Evolutionary conservation across 2,329 filamentous ascomycete species (phyloP).

Genomic region (Chaetomiaceae sp.): DNA sequence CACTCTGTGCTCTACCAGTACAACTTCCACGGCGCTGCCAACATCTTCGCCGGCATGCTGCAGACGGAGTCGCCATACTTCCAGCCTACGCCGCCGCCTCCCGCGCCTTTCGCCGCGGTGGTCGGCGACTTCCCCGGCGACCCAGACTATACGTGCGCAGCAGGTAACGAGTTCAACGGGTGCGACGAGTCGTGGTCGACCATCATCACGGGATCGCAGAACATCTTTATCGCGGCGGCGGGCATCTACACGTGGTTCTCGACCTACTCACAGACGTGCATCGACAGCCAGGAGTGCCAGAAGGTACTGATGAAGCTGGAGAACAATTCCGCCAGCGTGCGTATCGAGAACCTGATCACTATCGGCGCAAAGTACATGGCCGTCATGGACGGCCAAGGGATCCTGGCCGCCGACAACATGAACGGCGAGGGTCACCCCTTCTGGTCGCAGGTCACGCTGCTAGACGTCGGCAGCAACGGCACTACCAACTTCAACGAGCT

Average conservation of each 20-base stretch:
- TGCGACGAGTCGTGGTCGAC: slow-evolving; percentile 18
- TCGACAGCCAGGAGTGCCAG: slow-evolving; percentile 18
- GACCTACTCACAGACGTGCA: slow-evolving; percentile 17
- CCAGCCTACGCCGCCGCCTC: slow-evolving; percentile 25
- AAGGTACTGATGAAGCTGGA: slow-evolving; percentile 8
- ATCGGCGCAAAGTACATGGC: slow-evolving; percentile 16
- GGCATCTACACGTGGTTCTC: slow-evolving; percentile 20
- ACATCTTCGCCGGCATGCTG: slow-evolving; percentile 44
- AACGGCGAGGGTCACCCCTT: slow-evolving; percentile 10
- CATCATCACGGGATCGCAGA: not conserved
- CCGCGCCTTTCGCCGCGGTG: slow-evolving; percentile 20
- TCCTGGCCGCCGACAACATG: slow-evolving; percentile 6
- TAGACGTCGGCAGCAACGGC: slow-evolving; percentile 28
- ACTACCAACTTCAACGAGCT: slow-evolving; percentile 18
- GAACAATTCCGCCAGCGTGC: slow-evolving; percentile 11
- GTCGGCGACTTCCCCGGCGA: slow-evolving; percentile 11
- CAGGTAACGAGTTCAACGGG: not conserved
- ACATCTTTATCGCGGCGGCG: slow-evolving; percentile 10
- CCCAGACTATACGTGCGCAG: slow-evolving; percentile 11
- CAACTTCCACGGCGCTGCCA: slow-evolving; percentile 42
- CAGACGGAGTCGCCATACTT: slow-evolving; percentile 35
- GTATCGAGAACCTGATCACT: slow-evolving; percentile 20
- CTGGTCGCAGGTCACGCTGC: slow-evolving; percentile 16
- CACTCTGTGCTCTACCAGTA: slow-evolving; percentile 47
- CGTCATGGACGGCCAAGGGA: slow-evolving; percentile 3